phyloP scores from a whole-genome alignment of 2,329 filamentous ascomycete species.

The Diaporthe citri region DNA sequence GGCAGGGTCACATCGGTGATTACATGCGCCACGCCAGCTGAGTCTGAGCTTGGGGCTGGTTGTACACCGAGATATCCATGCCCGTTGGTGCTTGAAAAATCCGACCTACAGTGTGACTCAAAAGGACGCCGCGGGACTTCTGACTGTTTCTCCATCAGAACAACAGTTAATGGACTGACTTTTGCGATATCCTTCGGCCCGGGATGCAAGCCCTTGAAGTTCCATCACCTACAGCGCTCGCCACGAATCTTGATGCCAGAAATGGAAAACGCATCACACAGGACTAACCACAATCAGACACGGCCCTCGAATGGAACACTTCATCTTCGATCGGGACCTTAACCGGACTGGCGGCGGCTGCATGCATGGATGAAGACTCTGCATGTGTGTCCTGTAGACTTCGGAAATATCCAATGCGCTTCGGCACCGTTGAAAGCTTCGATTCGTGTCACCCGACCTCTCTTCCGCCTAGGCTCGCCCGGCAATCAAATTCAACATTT shows the following conservation, averaged over 20 bases:
- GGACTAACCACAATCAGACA: slow-evolving; percentile 1
- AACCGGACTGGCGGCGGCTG: slow-evolving; percentile 17
- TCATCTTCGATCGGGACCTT: slow-evolving; percentile 27
- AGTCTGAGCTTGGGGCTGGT: background rate
- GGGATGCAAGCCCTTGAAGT: background rate
- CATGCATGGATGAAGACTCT: slow-evolving; percentile 3
- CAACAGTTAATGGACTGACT: too few species aligned
- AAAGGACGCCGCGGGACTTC: slow-evolving; percentile 8
- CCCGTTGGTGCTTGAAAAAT: background rate
- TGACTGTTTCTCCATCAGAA: background rate
- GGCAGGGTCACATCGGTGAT: slow-evolving; percentile 29
- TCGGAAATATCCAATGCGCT: slow-evolving; percentile 7
- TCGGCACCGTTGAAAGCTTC: slow-evolving; percentile 21
- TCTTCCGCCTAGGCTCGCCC: background rate
- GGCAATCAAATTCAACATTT: background rate
- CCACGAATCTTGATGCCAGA: background rate
- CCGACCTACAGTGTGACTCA: background rate
- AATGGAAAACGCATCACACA: background rate
- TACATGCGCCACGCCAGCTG: slow-evolving; percentile 21
- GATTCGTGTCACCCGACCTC: slow-evolving; percentile 14
- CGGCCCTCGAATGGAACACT: slow-evolving; percentile 14
- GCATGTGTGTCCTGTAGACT: background rate
- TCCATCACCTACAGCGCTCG: background rate
- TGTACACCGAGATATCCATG: background rate
- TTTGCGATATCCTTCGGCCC: background rate